These are phyloP conservation scores for Auriscalpium orientale DNA, from an alignment of 768 basidiomycete genomes.

Conservation along the genomic window DNA sequence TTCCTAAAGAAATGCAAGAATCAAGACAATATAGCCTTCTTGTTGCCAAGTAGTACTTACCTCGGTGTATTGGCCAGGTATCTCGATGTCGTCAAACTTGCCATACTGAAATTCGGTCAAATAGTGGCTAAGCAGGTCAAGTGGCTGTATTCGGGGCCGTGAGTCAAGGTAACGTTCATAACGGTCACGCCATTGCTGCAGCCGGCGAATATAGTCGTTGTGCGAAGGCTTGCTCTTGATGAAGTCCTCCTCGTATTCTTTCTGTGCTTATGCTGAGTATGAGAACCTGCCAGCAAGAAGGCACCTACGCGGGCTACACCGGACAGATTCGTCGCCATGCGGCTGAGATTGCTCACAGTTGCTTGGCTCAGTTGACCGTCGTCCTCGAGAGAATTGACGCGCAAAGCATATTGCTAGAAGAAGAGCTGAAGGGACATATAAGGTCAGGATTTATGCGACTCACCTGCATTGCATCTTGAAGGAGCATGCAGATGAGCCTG, in stretches of 20 bases:
- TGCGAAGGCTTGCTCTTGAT: conserved; percentile 68
- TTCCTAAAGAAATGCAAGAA: conserved; percentile 45
- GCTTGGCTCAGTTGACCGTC: conserved; percentile 53
- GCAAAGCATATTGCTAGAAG: conserved; percentile 55
- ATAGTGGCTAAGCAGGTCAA: conserved; percentile 86
- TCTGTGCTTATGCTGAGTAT: conserved; percentile 34
- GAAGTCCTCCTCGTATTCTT: conserved; percentile 89
- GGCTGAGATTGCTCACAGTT: conserved; percentile 48
- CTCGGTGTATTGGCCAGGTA: conserved; percentile 98
- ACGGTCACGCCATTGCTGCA: conserved; percentile 90
- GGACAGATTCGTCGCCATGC: conserved; percentile 55
- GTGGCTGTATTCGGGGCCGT: conserved; percentile 73
- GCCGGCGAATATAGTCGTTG: conserved; percentile 79
- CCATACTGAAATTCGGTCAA: conserved; percentile 96
- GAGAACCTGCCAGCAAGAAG: not conserved
- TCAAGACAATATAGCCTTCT: not conserved
- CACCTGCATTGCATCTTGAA: conserved; percentile 84
- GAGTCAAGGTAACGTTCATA: conserved; percentile 82
- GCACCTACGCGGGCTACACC: conserved; percentile 47
- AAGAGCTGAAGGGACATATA: not conserved
- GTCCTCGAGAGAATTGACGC: conserved; percentile 60
- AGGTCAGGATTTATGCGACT: conserved; percentile 8
- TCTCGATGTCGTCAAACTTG: conserved; percentile 95
- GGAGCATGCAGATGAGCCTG: conserved; percentile 77
- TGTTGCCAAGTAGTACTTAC: conserved; percentile 29